Percentiles rank a stretch among this genome's conserved stretches.
Conservation (phyloP, 1,284 basidiomycete genomes). For the Exobasidium rhododendri region DNA sequence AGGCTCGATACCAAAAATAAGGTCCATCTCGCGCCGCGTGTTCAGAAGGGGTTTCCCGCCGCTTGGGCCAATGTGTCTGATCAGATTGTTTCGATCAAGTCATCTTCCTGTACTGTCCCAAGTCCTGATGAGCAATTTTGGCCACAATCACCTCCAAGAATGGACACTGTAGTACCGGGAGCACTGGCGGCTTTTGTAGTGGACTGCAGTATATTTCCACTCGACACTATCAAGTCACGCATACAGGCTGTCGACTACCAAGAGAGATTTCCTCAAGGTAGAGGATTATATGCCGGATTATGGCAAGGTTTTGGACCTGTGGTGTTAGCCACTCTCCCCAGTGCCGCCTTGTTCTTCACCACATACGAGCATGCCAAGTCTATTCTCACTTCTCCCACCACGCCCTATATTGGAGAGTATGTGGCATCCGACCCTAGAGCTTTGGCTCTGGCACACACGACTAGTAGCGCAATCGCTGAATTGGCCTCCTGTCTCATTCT, state of each 20-base stretch:
- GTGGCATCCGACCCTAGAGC: slow-evolving; percentile 8
- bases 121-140: too few relatives aligned
- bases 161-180: slow-evolving; percentile 17
- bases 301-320: slow-evolving; percentile 25
- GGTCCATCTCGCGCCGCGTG: too few relatives aligned
- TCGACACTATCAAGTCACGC: slow-evolving; percentile 24
- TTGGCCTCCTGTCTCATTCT: slow-evolving; percentile 39
- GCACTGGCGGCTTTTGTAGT: slow-evolving; percentile 21
- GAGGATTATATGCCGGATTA: slow-evolving; percentile 18
- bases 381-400: slow-evolving; percentile 24
- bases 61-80: too few relatives aligned
- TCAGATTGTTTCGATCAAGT: too few relatives aligned
- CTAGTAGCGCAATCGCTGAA: slow-evolving; percentile 37
- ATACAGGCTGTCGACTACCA: slow-evolving; percentile 17
- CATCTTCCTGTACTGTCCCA: too few relatives aligned
- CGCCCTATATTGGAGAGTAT: slow-evolving; percentile 26
- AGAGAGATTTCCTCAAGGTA: slow-evolving; percentile 17
- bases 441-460: slow-evolving; percentile 29
- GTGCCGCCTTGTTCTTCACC: slow-evolving; percentile 42
- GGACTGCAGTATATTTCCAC: slow-evolving; percentile 20
- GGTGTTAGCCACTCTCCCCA: slow-evolving; percentile 22
- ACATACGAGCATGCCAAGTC: slow-evolving; percentile 38
- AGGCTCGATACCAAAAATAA: too few relatives aligned
- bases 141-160: too few relatives aligned
- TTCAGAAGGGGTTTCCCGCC: too few relatives aligned